These are phyloP conservation scores for Microsporum audouinii DNA, from an alignment of 2,329 filamentous ascomycete genomes.

Conservation along the genomic window DNA sequence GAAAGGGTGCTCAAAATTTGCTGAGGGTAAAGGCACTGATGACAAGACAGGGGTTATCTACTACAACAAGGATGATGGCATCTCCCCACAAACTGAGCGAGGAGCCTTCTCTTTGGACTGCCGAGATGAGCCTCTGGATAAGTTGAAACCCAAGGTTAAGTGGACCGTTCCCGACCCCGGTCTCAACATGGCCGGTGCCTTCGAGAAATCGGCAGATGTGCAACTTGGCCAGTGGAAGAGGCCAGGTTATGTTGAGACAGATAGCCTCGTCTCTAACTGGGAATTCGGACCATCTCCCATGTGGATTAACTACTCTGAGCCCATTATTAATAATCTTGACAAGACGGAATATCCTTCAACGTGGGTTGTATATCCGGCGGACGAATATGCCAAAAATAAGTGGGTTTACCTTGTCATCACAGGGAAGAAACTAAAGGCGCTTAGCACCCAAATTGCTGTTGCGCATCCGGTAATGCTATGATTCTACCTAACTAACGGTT, in stretches of 20 bases:
- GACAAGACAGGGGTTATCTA: conserved; percentile 43
- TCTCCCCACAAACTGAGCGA: conserved; percentile 14
- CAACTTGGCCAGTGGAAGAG: conserved; percentile 5
- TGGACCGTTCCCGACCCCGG: conserved; percentile 12
- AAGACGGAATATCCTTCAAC: conserved; percentile 7
- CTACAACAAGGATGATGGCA: conserved; percentile 20
- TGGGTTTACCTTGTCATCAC: conserved; percentile 14
- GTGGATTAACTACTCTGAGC: conserved; percentile 12
- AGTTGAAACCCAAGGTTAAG: conserved; percentile 10
- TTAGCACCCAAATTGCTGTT: conserved; percentile 3
- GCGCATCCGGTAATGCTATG: conserved; percentile 9
- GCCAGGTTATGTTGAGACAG: conserved; percentile 4
- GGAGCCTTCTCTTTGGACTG: conserved; percentile 18
- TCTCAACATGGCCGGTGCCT: background rate
- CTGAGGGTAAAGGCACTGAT: conserved; percentile 27
- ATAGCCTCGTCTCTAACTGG: conserved; percentile 8
- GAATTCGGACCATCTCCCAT: conserved; percentile 11
- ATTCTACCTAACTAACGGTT: background rate
- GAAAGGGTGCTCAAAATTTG: conserved; percentile 26
- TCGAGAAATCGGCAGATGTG: conserved; percentile 8
- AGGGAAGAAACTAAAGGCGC: conserved; percentile 2
- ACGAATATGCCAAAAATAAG: conserved; percentile 7
- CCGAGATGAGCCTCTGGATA: conserved; percentile 18
- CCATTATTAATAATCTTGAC: conserved; percentile 12
- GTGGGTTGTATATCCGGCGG: conserved; percentile 13